These are phyloP conservation scores for Suillus clintonianus DNA, from an alignment of 768 basidiomycete genomes.

Conservation along the genomic window DNA sequence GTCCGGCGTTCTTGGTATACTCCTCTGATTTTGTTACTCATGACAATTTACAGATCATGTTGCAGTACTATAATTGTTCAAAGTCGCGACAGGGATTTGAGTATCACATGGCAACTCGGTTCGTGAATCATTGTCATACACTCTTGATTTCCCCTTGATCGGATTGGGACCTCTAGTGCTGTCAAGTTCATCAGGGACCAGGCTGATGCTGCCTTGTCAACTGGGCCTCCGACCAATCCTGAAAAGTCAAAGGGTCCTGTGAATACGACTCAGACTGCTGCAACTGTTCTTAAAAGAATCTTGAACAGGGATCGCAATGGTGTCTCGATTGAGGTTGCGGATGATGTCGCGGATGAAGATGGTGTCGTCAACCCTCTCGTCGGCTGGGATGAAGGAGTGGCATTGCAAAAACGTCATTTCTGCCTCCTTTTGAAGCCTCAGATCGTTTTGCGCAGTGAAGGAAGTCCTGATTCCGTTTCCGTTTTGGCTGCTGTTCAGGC, in stretches of 20 bases:
- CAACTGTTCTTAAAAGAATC: conserved; percentile 65
- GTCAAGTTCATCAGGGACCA: conserved; percentile 89
- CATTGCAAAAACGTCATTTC: conserved; percentile 70
- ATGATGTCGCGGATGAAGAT: conserved; percentile 29
- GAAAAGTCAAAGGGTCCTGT: conserved; percentile 32
- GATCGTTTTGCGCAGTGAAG: conserved; percentile 68
- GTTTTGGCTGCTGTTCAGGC: conserved; percentile 80
- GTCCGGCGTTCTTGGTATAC: conserved; percentile 44
- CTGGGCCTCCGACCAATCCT: conserved; percentile 14
- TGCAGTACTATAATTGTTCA: conserved; percentile 87
- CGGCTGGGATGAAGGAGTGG: conserved; percentile 74
- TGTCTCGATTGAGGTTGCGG: conserved; percentile 41
- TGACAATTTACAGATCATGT: conserved; percentile 58
- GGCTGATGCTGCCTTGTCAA: conserved; percentile 45
- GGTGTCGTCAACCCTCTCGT: conserved; percentile 57
- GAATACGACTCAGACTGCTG: conserved; percentile 65
- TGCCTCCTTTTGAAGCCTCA: conserved; percentile 92
- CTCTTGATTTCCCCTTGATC: conserved; percentile 10
- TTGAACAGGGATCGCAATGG: conserved; percentile 54
- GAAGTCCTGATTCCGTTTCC: conserved; percentile 49
- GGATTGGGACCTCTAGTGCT: conserved; percentile 45
- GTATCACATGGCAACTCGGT: conserved; percentile 88
- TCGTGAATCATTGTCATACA: conserved; percentile 23
- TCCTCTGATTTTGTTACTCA: conserved; percentile 13
- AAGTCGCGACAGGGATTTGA: conserved; percentile 75